phyloP scores from a whole-genome alignment of 257 asterid genomes.

The Misopates orontium region DNA sequence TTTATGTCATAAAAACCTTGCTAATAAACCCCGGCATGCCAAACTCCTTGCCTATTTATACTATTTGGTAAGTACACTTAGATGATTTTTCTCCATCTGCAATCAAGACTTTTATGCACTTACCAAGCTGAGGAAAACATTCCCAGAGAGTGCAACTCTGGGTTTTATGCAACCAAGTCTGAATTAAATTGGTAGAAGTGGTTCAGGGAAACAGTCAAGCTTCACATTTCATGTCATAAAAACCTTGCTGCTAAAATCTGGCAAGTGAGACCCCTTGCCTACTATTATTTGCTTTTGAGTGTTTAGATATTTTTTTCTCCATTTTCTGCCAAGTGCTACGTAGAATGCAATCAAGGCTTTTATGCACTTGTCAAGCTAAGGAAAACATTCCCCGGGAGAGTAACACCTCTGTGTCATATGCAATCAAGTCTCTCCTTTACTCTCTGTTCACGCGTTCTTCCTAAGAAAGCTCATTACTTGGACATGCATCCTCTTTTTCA shows the following conservation, averaged over 20 bases:
- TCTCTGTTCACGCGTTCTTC: slow-evolving; percentile 13
- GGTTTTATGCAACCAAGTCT: background rate
- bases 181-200: slow-evolving; percentile 2
- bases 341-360: background rate
- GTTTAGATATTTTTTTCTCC: background rate
- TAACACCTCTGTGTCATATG: background rate
- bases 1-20: too few relatives aligned
- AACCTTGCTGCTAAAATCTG: too few relatives aligned
- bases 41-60: too few relatives aligned
- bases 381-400: background rate
- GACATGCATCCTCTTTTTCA: background rate
- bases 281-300: too few relatives aligned
- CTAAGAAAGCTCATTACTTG: slow-evolving; percentile 3
- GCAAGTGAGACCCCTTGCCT: too few relatives aligned
- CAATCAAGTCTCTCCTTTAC: slow-evolving; percentile 3
- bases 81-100: too few relatives aligned
- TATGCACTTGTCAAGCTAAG: slow-evolving; percentile 7
- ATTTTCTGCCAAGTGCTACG: background rate
- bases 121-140: too few relatives aligned
- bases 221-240: background rate
- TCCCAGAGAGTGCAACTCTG: too few relatives aligned
- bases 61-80: too few relatives aligned
- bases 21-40: too few relatives aligned
- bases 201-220: background rate
- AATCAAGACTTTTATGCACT: too few relatives aligned